Conservation (phyloP, 1,284 basidiomycete genomes). For the Cutaneotrichosporon sp. region DNA sequence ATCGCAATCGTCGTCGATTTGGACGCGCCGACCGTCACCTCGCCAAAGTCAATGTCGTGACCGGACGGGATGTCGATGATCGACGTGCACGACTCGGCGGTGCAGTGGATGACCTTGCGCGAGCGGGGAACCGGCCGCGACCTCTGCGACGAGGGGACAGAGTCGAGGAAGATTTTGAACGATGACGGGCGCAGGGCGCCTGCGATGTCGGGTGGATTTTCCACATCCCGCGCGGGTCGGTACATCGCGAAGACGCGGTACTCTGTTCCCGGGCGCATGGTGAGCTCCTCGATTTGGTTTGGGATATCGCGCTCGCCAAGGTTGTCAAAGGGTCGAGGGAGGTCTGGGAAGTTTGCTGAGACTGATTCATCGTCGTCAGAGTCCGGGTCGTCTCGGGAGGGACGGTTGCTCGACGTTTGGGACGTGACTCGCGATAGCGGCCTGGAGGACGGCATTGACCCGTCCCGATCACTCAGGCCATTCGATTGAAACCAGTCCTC, state of each 20-base stretch:
- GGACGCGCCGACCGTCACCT: conserved; percentile 52
- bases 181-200: conserved; percentile 45
- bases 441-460: conserved; percentile 32
- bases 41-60: conserved; percentile 50
- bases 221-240: conserved; percentile 44
- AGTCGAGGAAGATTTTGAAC: conserved; percentile 52
- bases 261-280: conserved; percentile 52
- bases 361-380: conserved; percentile 34
- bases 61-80: conserved; percentile 48
- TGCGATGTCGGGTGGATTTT: conserved; percentile 36
- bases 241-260: conserved; percentile 52
- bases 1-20: conserved; percentile 49
- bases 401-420: conserved; percentile 30
- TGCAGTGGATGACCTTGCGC: conserved; percentile 33
- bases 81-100: conserved; percentile 51
- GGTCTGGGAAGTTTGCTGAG: not conserved
- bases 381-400: conserved; percentile 25
- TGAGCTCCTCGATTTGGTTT: conserved; percentile 52
- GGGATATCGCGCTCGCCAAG: conserved; percentile 31
- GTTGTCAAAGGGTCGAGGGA: conserved; percentile 14
- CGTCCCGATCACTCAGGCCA: conserved; percentile 20
- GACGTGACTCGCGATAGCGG: conserved; percentile 40
- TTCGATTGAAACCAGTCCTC: conserved; percentile 7
- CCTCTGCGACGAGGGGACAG: conserved; percentile 28
- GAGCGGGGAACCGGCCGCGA: conserved; percentile 16